These are phyloP conservation scores for Magnolia kwangsiensis DNA, from an alignment of 164 flowering plant species.

Conservation along the genomic window DNA sequence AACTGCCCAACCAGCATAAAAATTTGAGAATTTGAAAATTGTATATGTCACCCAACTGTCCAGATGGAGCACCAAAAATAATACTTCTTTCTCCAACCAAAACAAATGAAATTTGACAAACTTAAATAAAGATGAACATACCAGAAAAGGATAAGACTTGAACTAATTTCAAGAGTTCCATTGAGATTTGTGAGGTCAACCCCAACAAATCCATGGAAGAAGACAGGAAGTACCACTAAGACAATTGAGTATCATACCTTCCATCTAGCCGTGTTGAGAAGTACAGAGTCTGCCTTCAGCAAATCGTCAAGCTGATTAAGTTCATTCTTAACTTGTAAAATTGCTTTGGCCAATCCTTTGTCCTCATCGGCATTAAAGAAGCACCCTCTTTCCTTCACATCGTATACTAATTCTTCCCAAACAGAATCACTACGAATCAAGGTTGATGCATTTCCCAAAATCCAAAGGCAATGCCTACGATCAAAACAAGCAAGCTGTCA, in stretches of 20 bases:
- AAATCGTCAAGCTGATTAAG: slow-evolving; percentile 65
- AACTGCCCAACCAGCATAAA: background rate
- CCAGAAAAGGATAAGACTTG: too few relatives aligned
- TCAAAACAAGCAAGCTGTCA: slow-evolving; percentile 36
- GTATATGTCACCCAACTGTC: background rate
- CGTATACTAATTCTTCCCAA: slow-evolving; percentile 22
- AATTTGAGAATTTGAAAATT: background rate
- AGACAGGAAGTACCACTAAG: background rate
- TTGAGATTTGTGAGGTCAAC: background rate
- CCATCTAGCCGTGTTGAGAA: slow-evolving; percentile 59
- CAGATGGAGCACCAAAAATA: too few relatives aligned
- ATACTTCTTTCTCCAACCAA: too few relatives aligned
- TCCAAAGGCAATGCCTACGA: slow-evolving; percentile 45
- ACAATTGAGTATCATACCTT: slow-evolving; percentile 41
- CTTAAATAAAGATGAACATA: too few relatives aligned
- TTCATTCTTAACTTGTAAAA: slow-evolving; percentile 48
- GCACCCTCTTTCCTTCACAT: slow-evolving; percentile 22
- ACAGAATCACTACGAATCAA: slow-evolving; percentile 18
- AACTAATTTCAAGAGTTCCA: background rate
- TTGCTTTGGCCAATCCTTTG: slow-evolving; percentile 28
- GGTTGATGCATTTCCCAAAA: slow-evolving; percentile 26
- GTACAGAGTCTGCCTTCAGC: slow-evolving; percentile 44
- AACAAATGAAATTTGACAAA: too few relatives aligned
- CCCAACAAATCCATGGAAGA: background rate
- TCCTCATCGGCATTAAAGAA: slow-evolving; percentile 22